Conservation (phyloP, 768 basidiomycete species). For the Lentinula detonsa region DNA sequence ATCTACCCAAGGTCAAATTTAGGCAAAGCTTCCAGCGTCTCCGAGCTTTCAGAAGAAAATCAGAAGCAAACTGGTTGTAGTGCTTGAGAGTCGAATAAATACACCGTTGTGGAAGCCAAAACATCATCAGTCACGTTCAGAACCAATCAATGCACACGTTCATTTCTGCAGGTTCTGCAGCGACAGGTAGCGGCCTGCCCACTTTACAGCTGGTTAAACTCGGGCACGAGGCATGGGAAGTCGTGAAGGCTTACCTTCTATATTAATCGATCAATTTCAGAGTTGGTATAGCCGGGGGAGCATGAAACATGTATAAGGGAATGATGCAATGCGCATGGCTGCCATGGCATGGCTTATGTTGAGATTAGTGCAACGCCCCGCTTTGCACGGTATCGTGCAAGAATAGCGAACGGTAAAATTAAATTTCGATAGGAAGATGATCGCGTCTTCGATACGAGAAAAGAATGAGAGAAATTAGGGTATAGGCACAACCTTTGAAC, state of each 20-base stretch:
- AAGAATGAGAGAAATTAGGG: background rate
- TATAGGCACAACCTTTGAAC: too few species aligned
- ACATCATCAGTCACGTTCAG: background rate
- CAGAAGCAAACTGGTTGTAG: background rate
- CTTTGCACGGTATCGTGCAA: background rate
- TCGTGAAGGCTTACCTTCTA: background rate
- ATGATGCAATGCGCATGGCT: background rate
- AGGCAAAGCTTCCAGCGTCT: background rate
- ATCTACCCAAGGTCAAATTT: background rate
- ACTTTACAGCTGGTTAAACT: background rate
- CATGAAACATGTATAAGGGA: background rate
- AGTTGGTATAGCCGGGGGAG: background rate
- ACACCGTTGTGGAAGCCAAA: background rate
- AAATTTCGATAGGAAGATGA: background rate
- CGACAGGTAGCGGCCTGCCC: background rate
- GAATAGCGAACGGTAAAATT: background rate
- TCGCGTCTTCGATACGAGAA: background rate
- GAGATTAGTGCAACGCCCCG: background rate
- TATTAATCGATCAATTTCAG: background rate
- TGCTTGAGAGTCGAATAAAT: background rate
- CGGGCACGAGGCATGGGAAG: background rate
- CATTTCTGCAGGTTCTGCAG: background rate
- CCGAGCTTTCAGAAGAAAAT: background rate
- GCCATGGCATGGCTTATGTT: background rate
- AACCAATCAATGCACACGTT: background rate